Base-by-base conservation (phyloP, 306 rosid species). In the Castanopsis chinensis region DNA sequence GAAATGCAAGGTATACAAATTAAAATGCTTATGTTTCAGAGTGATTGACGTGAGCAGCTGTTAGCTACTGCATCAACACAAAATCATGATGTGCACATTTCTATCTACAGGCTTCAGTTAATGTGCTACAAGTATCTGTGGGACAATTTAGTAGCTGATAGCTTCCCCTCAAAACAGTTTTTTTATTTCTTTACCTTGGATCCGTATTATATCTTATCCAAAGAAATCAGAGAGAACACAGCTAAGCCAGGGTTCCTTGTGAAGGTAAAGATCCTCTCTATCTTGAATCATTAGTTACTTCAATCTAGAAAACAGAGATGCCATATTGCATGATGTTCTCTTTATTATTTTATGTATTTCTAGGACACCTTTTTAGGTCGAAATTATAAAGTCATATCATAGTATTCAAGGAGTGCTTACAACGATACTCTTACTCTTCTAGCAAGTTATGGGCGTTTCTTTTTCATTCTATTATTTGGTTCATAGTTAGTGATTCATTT, bases 61-160 rank as follows among this genome's bases (percentile, higher is more conserved):
- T 27, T 4, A 21, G 21, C 51, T 64, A 74, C 57, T 77, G 69
- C 37, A 21, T 79, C 55, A 75, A 69, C 75, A 80, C 49, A 28
- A 65, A 74, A 9, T 74, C 75, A 65, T 77, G 71, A 57, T 3
- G 23, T 52, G 67, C 43, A 21, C 51, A 61, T 70, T 4, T 51
- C 14, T 57, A 27, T 83, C 85, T 69, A 84, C 94, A 92, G 99
- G 94, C 88, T 92, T 86, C 97, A 94, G 75, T 64, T 92, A 68
- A 92, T 94, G 97, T 88, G 88, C 82, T 92, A 94, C 87, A 92
- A 94, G 87, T 81, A 84, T 72, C 52, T 94, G 84, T 92, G 92
- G 97, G 97, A 94, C 87, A 85, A 54, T 73, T 77, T 88, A 79
- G 90, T 86, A 54, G 71, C 86, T 69, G 79, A 65, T 63, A 76